Percentiles rank a stretch among this genome's conserved stretches.
Evolutionary conservation across 2,329 filamentous ascomycete species (phyloP).

Genomic region (Colletotrichum sp.): DNA sequence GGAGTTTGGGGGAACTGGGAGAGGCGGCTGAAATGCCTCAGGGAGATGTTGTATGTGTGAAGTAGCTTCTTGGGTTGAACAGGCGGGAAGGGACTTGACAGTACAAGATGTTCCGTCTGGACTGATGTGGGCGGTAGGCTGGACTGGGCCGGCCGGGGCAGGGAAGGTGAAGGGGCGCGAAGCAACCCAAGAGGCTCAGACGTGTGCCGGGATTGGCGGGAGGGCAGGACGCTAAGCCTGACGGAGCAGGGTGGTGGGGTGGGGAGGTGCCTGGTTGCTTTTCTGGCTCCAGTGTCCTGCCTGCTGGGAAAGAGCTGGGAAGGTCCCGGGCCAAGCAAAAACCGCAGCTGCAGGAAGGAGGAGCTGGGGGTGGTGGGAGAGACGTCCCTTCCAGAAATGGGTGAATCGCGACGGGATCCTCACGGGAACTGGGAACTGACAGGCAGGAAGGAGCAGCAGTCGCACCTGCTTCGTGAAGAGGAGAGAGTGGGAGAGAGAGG

Average conservation of each 20-base stretch:
- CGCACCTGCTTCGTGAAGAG: not conserved
- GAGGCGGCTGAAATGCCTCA: slow-evolving; percentile 15
- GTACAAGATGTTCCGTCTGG: not conserved
- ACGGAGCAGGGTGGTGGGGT: not conserved
- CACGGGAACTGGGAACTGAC: not conserved
- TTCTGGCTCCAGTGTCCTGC: not conserved
- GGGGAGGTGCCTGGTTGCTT: not conserved
- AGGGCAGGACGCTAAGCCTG: not conserved
- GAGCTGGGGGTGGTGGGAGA: not conserved
- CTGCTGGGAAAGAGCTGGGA: slow-evolving; percentile 5
- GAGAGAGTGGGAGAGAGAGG: not conserved
- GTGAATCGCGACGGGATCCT: slow-evolving; percentile 3
- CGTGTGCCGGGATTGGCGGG: slow-evolving; percentile 20
- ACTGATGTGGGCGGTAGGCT: not conserved
- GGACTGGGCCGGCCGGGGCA: slow-evolving; percentile 4
- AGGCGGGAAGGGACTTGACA: too few species aligned
- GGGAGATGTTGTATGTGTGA: not conserved
- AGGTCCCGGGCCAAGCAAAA: not conserved
- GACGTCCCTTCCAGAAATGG: not conserved
- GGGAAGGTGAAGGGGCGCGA: slow-evolving; percentile 3
- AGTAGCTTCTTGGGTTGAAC: too few species aligned
- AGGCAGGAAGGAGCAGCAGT: not conserved
- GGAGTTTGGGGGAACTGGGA: not conserved
- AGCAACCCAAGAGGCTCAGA: slow-evolving; percentile 21
- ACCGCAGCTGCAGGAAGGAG: not conserved